Evolutionary conservation across 1,139 yeast species (phyloP).

Genomic region (Cylindricascospora bacillispora): DNA sequence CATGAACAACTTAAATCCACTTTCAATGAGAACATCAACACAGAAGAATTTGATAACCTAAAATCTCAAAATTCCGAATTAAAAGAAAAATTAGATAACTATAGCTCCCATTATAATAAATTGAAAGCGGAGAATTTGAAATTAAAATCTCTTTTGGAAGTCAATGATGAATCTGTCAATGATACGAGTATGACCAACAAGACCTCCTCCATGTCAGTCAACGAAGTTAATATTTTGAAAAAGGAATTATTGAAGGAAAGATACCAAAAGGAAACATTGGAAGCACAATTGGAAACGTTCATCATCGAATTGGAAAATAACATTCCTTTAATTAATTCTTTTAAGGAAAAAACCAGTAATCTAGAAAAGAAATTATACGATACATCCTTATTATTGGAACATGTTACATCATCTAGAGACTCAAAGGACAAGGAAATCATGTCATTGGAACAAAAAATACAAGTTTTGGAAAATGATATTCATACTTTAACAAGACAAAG

Average conservation of each 20-base stretch:
- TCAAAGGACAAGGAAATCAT: slow-evolving; percentile 16
- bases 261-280: slow-evolving; percentile 57
- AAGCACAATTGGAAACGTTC: slow-evolving; percentile 57
- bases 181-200: background rate
- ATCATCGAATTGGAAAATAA: slow-evolving; percentile 67
- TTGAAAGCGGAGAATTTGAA: slow-evolving; percentile 37
- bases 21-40: slow-evolving; percentile 6
- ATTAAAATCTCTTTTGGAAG: slow-evolving; percentile 31
- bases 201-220: slow-evolving; percentile 4
- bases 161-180: slow-evolving; percentile 29
- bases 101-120: slow-evolving; percentile 30
- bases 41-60: slow-evolving; percentile 31
- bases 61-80: too few relatives aligned
- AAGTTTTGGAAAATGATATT: slow-evolving; percentile 29
- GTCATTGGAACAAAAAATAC: slow-evolving; percentile 26
- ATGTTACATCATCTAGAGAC: slow-evolving; percentile 30
- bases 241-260: slow-evolving; percentile 59
- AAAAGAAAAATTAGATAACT: slow-evolving; percentile 35
- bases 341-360: slow-evolving; percentile 38
- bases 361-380: slow-evolving; percentile 38
- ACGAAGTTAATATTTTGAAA: slow-evolving; percentile 55
- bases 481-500: slow-evolving; percentile 41
- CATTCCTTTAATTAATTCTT: slow-evolving; percentile 67
- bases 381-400: slow-evolving; percentile 38
- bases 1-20: slow-evolving; percentile 7